phyloP scores from a whole-genome alignment of 139 green algal species.

The Chlorella sp. region DNA sequence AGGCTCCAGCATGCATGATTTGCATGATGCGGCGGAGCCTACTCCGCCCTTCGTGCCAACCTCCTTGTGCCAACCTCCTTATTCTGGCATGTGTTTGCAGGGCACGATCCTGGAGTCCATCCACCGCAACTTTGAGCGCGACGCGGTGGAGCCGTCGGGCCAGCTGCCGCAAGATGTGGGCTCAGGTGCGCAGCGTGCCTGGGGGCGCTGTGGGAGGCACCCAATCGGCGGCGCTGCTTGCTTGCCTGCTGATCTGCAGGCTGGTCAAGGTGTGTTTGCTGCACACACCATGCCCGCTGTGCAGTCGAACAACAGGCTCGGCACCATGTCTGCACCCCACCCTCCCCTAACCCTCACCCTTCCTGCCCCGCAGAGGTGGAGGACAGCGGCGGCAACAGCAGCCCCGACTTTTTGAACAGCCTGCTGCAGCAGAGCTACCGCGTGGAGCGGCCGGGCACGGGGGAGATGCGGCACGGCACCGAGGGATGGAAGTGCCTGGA shows the following conservation, averaged over 20 bases:
- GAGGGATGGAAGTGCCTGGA: conserved; percentile 95
- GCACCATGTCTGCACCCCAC: neutral
- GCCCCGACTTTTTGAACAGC: conserved; percentile 36
- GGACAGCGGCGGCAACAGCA: conserved; percentile 21
- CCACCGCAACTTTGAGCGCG: conserved; percentile 58
- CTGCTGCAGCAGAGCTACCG: conserved; percentile 53
- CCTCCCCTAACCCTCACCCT: neutral
- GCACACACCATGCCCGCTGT: no score
- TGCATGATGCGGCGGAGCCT: no score
- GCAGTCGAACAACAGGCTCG: no score
- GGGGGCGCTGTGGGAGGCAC: no score
- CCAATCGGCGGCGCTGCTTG: no score
- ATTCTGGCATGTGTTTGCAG: no score
- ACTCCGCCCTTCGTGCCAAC: no score
- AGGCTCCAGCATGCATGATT: no score
- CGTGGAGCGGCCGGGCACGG: conserved; percentile 57
- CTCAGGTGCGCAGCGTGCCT: conserved; percentile 7
- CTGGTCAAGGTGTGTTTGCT: no score
- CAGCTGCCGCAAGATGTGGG: conserved; percentile 25
- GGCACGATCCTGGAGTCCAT: conserved; percentile 59
- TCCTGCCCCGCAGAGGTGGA: conserved; percentile 5
- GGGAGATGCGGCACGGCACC: conserved; percentile 85
- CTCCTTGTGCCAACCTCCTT: no score
- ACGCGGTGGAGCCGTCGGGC: conserved; percentile 10
- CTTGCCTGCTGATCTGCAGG: neutral